A percentile compares a stretch with the other conserved stretches of the same genome.
Evolutionary conservation across 129 eudicot species (phyloP).

Genomic region (Tagetes patula): DNA sequence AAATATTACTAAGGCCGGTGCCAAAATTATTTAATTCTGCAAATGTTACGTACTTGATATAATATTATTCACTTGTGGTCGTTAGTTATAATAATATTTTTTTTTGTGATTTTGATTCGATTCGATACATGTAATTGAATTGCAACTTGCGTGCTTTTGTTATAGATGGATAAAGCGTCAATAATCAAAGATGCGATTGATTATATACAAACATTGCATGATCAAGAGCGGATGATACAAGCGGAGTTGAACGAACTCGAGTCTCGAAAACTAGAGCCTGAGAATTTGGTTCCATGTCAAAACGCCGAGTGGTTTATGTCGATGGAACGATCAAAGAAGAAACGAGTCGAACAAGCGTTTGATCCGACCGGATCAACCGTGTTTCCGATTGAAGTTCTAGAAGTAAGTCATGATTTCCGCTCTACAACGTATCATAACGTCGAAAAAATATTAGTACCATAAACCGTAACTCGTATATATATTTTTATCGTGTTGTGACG

Average conservation of each 20-base stretch:
- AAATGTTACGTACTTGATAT: not conserved
- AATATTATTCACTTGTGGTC: not conserved
- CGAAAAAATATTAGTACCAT: too few species aligned
- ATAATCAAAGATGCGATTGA: constrained; percentile 79
- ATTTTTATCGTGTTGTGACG: too few species aligned
- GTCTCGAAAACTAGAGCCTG: constrained; percentile 27
- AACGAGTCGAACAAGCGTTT: constrained; percentile 32
- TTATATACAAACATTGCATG: constrained; percentile 60
- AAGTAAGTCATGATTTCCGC: constrained; percentile 41
- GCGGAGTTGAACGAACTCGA: constrained; percentile 59
- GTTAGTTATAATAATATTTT: not conserved
- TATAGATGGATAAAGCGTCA: constrained; percentile 92
- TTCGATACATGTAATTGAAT: not conserved
- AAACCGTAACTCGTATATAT: too few species aligned
- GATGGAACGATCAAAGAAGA: constrained; percentile 42
- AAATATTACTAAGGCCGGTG: constrained; percentile 63
- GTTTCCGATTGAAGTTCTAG: constrained; percentile 60
- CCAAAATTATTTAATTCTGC: too few species aligned
- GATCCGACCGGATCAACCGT: constrained; percentile 27
- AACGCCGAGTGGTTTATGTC: not conserved
- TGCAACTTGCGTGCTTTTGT: not conserved
- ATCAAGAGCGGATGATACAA: constrained; percentile 57
- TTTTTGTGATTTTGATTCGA: not conserved
- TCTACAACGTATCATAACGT: not conserved
- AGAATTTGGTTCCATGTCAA: constrained; percentile 24